phyloP scores from a whole-genome alignment of 2,329 filamentous ascomycete genomes.

The Tetracladium maxilliforme region DNA sequence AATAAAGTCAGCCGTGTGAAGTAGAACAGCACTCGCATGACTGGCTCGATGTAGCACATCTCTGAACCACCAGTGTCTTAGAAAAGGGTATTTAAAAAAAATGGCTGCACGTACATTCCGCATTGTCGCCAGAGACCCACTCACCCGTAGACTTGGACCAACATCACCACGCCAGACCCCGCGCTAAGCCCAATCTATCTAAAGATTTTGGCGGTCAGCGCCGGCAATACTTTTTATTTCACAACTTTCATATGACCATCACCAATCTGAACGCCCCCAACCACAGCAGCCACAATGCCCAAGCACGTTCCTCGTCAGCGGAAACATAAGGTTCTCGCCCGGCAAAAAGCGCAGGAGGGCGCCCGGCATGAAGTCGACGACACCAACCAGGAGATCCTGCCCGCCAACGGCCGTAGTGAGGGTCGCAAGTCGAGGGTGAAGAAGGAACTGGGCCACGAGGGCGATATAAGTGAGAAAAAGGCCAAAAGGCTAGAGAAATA shows the following conservation, averaged over 20 bases:
- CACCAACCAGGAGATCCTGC: slow-evolving; percentile 18
- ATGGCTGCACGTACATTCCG: too few species aligned
- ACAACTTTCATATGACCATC: slow-evolving; percentile 8
- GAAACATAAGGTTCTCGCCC: slow-evolving; percentile 55
- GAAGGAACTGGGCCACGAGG: slow-evolving; percentile 34
- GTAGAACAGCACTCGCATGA: too few species aligned
- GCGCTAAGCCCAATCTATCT: too few species aligned
- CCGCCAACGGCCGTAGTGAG: slow-evolving; percentile 38
- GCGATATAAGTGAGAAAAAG: slow-evolving; percentile 46
- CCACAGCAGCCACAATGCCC: slow-evolving; percentile 22
- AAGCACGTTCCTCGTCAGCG: slow-evolving; percentile 49
- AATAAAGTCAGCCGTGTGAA: too few species aligned
- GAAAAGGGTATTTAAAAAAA: too few species aligned
- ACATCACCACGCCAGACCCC: too few species aligned
- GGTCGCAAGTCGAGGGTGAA: slow-evolving; percentile 39
- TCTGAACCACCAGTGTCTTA: too few species aligned
- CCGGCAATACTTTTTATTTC: background rate
- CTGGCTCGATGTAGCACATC: too few species aligned
- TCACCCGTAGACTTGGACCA: too few species aligned
- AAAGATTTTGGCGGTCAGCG: too few species aligned
- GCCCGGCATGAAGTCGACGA: slow-evolving; percentile 21
- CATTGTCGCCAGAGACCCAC: too few species aligned
- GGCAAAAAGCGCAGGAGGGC: slow-evolving; percentile 34
- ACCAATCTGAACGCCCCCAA: slow-evolving; percentile 2
- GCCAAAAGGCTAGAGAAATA: slow-evolving; percentile 54